Evolutionary conservation across 2,329 filamentous ascomycete genomes (phyloP), one percentile per base, ranked within the genome.

Genomic region (Dactylellina leptospora): DNA sequence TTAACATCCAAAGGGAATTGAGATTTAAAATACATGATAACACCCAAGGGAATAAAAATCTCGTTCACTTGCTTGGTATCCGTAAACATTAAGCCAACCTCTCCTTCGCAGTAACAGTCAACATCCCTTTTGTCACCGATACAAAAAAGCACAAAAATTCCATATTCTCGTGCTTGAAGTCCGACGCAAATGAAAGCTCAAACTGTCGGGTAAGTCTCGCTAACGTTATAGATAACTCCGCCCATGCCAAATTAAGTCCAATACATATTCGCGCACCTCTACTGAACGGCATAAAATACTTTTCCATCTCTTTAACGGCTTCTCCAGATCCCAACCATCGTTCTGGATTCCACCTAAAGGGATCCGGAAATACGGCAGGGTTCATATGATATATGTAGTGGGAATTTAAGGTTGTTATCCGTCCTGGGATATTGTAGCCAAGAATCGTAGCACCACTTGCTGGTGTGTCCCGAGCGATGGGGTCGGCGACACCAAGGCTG

Each of bases 201-300:
- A 55, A 71, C 38, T 58, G 44, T 51, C 66, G 44, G 1, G 63
- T 28, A 11, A 71, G 22, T 16, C 20, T 58, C 36, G 58, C 66
- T 16, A 71, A 25, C 10, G 45, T 36, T 16, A 63, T 5, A 0
- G 53, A 59, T n/a, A 63, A 9, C 13, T 71, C 66, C 6, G 40
- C 58, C 50, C 50, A 71, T 18, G 58, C 66, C n/a, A 71, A 50
- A 47, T 71, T 63, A n/a, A 63, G 13, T 10, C 66, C 66, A 18
- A 63, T 51, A n/a, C 66, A 71, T 8, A 58, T 36, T 13, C 66
- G 58, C 1, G 50, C 13, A 1, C 66, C 66, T 18, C 53, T 11
- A 20, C 58, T 63, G 23, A 71, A 71, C 13, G 66, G 59, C 66
- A 71, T 53, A 18, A 63, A 59, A n/a, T 71, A 55, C 3, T 44